A percentile compares a stretch with the other conserved stretches of the same genome.
Conservation (phyloP, 2,329 filamentous ascomycete species). For the Blumeria hordei region DNA sequence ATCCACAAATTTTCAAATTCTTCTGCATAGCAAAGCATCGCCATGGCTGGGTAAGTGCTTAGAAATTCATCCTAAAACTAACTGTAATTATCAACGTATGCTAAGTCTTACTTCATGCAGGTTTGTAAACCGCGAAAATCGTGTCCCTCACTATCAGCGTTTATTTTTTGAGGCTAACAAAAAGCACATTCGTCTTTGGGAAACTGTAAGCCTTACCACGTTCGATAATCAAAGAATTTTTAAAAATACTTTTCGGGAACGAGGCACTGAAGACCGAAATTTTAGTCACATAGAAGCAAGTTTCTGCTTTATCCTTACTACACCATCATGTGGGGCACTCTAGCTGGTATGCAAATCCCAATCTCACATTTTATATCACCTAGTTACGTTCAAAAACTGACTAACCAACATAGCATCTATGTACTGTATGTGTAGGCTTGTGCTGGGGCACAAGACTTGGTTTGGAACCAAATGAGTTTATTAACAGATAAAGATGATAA, state of each 20-base stretch:
- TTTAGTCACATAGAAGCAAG: slow-evolving; percentile 38
- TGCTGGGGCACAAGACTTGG: slow-evolving; percentile 60
- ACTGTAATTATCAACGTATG: background rate
- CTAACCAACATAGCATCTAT: slow-evolving; percentile 19
- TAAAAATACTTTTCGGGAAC: too few relatives aligned
- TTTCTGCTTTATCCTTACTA: slow-evolving; percentile 45
- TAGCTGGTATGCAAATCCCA: slow-evolving; percentile 28
- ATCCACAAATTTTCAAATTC: too few relatives aligned
- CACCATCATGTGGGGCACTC: slow-evolving; percentile 33
- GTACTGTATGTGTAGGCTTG: slow-evolving; percentile 52
- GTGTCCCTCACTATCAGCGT: slow-evolving; percentile 50
- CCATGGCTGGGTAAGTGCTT: too few relatives aligned
- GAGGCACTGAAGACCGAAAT: background rate
- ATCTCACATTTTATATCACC: background rate
- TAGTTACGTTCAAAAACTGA: background rate
- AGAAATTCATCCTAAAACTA: too few relatives aligned
- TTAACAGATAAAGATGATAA: too few relatives aligned
- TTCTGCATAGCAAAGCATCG: too few relatives aligned
- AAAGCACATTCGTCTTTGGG: slow-evolving; percentile 45
- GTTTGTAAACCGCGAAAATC: slow-evolving; percentile 49
- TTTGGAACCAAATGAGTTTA: slow-evolving; percentile 17
- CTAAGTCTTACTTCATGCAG: slow-evolving; percentile 6
- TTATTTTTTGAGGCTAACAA: slow-evolving; percentile 52
- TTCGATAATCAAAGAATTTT: background rate
- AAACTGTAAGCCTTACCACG: slow-evolving; percentile 36